Base-by-base conservation (phyloP, 1,284 basidiomycete genomes). In the Ustilago loliicola region DNA sequence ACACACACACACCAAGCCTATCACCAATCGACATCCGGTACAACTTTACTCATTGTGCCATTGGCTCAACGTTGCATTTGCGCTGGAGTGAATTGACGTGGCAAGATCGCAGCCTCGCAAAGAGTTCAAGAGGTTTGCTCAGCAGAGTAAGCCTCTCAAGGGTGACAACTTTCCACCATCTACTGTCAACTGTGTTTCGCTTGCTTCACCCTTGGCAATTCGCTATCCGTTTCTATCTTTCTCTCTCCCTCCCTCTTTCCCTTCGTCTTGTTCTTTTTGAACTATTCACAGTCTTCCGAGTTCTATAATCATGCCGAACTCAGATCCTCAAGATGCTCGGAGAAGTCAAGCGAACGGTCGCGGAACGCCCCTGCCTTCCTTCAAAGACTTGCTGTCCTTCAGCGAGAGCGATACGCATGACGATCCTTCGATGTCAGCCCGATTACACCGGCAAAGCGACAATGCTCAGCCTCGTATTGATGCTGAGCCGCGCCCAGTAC, bases 351-450 rank as follows among this genome's bases (percentile, higher is more conserved):
- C 32, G 25, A 30, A 30, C 21, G 29, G 42, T 23, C 32, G 47
- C 15, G 53, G 45, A 21, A 34, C 47, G 27, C 65, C 61, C 8
- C 25, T 73, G 11, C 71, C 71, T 2, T 68, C 71, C 7, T 73
- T 73, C 50, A 40, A 47, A 21, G 71, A 73, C 19, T 32, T 73
- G 6, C 53, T 73, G 6, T 48, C 58, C 15, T 63, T 66, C 27
- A 55, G 53, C n/a, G 54, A 52, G n/a, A 27, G 45, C 17, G 32
- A 38, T 25, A 29, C 32, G 6, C 42, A 40, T 11, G 54, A 32
- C n/a, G n/a, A 50, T 27, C 23, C 11, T 6, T 15, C 48, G n/a
- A n/a, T 6, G 48, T 13, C 48, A 50, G 8, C n/a, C 10, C 23
- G 7, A 15, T 29, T 19, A 13, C 11, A 11, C 25, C 48, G 25